phyloP scores from a whole-genome alignment of 2,329 filamentous ascomycete species.

The Aspergillus felis region DNA sequence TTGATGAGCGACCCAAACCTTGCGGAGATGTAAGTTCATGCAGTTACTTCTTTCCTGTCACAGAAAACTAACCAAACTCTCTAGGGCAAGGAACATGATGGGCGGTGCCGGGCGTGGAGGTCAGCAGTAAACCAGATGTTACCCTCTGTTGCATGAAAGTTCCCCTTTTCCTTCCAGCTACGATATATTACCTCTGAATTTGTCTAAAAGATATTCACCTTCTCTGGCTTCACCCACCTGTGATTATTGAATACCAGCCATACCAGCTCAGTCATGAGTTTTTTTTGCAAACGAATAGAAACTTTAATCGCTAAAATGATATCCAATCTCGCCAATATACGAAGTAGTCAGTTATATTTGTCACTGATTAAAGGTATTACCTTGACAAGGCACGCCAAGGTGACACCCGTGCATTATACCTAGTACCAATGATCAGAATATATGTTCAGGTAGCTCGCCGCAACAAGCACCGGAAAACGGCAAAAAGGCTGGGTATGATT shows the following conservation, averaged over 20 bases:
- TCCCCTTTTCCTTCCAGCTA: background rate
- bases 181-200: background rate
- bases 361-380: too few relatives aligned
- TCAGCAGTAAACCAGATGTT: conserved; percentile 13
- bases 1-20: conserved; percentile 92
- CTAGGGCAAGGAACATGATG: conserved; percentile 66
- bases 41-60: background rate
- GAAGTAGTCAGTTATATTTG: background rate
- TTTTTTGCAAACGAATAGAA: background rate
- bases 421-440: background rate
- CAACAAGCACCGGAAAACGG: background rate
- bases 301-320: background rate
- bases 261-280: background rate
- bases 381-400: background rate
- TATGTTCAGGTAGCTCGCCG: background rate
- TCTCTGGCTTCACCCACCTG: background rate
- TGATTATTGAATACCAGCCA: background rate
- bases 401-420: background rate
- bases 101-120: conserved; percentile 48
- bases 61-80: conserved; percentile 9
- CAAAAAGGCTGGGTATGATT: conserved; percentile 12
- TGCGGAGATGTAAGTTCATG: conserved; percentile 76
- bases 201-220: background rate
- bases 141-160: conserved; percentile 1
- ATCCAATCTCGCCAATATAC: background rate